Percentiles rank a stretch among this genome's conserved stretches.
Conservation (phyloP, 805 yeast genomes). For the Sugiyamaella qingdaonensis region DNA sequence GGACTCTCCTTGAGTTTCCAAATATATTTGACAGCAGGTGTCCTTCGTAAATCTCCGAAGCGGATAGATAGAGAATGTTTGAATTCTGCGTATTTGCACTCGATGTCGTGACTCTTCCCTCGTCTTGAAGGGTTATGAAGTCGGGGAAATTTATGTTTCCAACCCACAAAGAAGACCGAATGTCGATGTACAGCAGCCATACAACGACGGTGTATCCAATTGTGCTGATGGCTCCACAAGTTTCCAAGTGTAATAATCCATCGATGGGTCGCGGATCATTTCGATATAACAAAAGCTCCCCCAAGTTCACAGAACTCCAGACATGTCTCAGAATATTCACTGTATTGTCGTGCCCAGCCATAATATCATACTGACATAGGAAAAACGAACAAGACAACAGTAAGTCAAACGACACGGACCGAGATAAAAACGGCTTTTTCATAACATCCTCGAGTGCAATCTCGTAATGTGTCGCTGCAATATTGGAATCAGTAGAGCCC, state of each 20-base stretch:
- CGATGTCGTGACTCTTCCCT: neutral
- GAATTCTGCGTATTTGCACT: neutral
- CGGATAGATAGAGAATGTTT: neutral
- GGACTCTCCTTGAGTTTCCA: neutral
- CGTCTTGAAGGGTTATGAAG: neutral
- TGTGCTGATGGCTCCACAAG: neutral
- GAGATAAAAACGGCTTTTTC: neutral
- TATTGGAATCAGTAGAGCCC: neutral
- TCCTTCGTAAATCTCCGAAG: neutral
- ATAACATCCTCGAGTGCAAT: neutral
- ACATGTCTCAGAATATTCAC: neutral
- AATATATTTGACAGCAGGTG: neutral
- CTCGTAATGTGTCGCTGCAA: neutral
- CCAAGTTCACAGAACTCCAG: neutral
- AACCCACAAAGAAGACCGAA: neutral
- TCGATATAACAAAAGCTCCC: neutral
- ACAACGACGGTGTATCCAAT: neutral
- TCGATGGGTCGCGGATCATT: neutral
- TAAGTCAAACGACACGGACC: neutral
- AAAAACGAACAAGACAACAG: neutral
- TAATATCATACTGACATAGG: neutral
- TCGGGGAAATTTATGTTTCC: neutral
- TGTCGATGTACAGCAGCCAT: neutral
- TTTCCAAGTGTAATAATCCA: neutral
- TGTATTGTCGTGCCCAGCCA: neutral